Evolutionary conservation across 495 filamentous ascomycete genomes (phyloP).

Genomic region (Baudoinia panamericana): DNA sequence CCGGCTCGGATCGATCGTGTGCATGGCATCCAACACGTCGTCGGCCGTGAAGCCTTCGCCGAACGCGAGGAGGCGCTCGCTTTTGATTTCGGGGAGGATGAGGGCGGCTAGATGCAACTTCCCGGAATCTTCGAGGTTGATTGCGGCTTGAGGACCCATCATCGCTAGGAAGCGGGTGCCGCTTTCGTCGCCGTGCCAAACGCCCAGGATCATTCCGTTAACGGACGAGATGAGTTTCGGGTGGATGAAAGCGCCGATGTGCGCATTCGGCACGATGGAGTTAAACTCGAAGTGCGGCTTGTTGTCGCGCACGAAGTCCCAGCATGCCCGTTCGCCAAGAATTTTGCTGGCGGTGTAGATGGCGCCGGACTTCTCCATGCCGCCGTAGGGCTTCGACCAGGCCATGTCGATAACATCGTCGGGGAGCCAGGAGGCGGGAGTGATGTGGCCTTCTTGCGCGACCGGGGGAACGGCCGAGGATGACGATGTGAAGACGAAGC

Average conservation of each 20-base stretch:
- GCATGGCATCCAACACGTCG: not conserved
- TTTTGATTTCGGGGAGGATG: not conserved
- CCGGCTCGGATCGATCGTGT: not conserved
- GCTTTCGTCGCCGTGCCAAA: not conserved
- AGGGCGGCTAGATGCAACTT: not conserved
- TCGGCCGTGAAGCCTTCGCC: not conserved
- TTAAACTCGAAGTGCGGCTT: slow-evolving; percentile 1
- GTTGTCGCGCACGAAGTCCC: not conserved
- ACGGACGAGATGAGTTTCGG: not conserved
- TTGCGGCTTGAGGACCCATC: not conserved
- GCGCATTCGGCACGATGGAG: not conserved
- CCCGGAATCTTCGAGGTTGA: not conserved
- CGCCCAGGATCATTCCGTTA: not conserved
- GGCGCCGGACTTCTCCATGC: not conserved
- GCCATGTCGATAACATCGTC: not conserved
- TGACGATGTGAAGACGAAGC: slow-evolving; percentile 43
- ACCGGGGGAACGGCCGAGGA: slow-evolving; percentile 34
- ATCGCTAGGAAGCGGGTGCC: not conserved
- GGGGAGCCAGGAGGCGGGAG: not conserved
- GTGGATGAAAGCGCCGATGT: not conserved
- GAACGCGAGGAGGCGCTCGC: not conserved
- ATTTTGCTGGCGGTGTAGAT: not conserved
- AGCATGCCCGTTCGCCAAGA: not conserved
- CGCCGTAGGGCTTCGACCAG: not conserved
- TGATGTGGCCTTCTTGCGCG: no score